Percentiles rank a stretch among this genome's conserved stretches.
Evolutionary conservation across 1,284 basidiomycete genomes (phyloP).

Genomic region (Heterobasidion irregulare): DNA sequence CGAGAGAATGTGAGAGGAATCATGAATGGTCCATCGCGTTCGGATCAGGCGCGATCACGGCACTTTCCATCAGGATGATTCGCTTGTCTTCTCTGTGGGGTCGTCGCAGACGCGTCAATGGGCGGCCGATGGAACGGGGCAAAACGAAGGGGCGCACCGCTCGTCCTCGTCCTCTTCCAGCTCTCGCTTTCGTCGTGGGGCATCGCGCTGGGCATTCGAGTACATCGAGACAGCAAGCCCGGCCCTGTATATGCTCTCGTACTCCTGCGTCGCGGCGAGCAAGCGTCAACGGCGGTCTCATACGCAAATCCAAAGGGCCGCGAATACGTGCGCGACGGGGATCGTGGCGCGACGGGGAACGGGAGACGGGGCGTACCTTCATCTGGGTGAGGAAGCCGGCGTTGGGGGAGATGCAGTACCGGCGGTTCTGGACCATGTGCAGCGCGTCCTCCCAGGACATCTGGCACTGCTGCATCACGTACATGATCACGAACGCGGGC

Average conservation of each 20-base stretch:
- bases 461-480: slow-evolving; percentile 79
- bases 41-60: slow-evolving; percentile 23
- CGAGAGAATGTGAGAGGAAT: neutral
- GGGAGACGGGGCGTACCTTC: slow-evolving; percentile 42
- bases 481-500: slow-evolving; percentile 87
- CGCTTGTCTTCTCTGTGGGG: slow-evolving; percentile 19
- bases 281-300: no score
- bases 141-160: slow-evolving; percentile 32
- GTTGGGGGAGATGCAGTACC: slow-evolving; percentile 87
- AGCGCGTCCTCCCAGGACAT: slow-evolving; percentile 81
- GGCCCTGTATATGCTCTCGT: slow-evolving; percentile 83
- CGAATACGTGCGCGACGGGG: neutral
- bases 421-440: slow-evolving; percentile 78
- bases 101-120: neutral
- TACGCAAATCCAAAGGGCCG: no score
- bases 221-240: slow-evolving; percentile 39
- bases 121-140: neutral
- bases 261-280: slow-evolving; percentile 47
- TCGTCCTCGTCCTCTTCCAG: slow-evolving; percentile 58
- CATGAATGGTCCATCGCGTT: slow-evolving; percentile 37
- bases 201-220: slow-evolving; percentile 32
- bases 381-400: slow-evolving; percentile 83
- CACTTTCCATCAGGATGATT: slow-evolving; percentile 17
- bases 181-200: slow-evolving; percentile 54
- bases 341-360: neutral